A percentile compares a stretch with the other conserved stretches of the same genome.
Evolutionary conservation across 2,329 filamentous ascomycete genomes (phyloP).

Genomic region (Verticillium nonalfalfae): DNA sequence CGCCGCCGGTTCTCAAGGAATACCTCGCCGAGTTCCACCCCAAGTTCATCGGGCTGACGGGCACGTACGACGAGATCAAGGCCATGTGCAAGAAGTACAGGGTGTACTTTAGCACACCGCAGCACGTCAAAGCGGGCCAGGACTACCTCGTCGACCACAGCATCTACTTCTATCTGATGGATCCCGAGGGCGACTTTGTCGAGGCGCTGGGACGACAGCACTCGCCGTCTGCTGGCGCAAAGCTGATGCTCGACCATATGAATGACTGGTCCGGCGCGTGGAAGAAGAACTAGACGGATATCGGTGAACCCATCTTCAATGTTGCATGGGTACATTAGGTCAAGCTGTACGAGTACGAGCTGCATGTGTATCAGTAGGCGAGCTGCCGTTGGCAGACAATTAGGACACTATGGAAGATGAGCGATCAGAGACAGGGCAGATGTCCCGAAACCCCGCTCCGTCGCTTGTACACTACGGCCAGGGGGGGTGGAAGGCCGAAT

Average conservation of each 20-base stretch:
- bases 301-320: not conserved
- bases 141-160: conserved; percentile 98
- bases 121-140: conserved; percentile 81
- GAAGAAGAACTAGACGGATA: conserved; percentile 5
- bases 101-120: conserved; percentile 94
- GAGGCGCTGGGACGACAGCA: conserved; percentile 95
- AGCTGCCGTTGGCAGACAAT: not conserved
- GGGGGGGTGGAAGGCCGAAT: not conserved
- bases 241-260: conserved; percentile 81
- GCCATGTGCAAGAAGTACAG: conserved; percentile 90
- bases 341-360: not conserved
- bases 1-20: conserved; percentile 72
- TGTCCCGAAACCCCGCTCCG: not conserved
- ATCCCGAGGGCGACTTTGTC: conserved; percentile 95
- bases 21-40: conserved; percentile 91
- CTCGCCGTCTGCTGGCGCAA: conserved; percentile 78
- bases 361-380: not conserved
- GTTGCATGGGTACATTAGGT: no score
- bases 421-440: not conserved
- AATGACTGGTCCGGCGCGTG: conserved; percentile 44
- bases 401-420: not conserved
- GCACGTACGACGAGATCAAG: conserved; percentile 91
- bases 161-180: conserved; percentile 99
- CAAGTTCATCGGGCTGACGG: conserved; percentile 80
- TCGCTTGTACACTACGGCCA: not conserved